A percentile compares a stretch with the other conserved stretches of the same genome.
phyloP scores from a whole-genome alignment of 768 basidiomycete genomes.

The Hydnomerulius pinastri region DNA sequence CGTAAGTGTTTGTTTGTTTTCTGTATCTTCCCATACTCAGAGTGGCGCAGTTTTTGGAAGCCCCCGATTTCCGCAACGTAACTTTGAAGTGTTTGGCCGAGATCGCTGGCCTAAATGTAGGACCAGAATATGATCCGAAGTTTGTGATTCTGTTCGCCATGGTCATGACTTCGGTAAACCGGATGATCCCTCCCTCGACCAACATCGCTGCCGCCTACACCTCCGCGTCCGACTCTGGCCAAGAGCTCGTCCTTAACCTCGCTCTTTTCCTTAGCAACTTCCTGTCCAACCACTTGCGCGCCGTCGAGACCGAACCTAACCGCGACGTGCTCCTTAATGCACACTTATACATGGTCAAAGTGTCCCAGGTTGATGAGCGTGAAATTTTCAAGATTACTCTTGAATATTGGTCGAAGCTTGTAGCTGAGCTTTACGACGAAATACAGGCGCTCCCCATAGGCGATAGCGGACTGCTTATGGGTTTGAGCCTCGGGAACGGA shows the following conservation, averaged over 20 bases:
- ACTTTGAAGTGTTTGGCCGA: slow-evolving; percentile 96
- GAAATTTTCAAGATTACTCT: slow-evolving; percentile 99
- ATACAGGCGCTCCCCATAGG: slow-evolving; percentile 90
- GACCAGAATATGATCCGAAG: slow-evolving; percentile 96
- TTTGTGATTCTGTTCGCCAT: slow-evolving; percentile 97
- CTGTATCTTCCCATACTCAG: slow-evolving; percentile 13
- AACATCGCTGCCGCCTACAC: slow-evolving; percentile 93
- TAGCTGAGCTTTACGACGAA: slow-evolving; percentile 96
- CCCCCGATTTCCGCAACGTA: slow-evolving; percentile 95
- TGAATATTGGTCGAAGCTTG: slow-evolving; percentile 97
- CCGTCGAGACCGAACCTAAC: slow-evolving; percentile 89
- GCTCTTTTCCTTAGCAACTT: slow-evolving; percentile 98
- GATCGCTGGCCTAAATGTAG: slow-evolving; percentile 92
- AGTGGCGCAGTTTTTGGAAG: slow-evolving; percentile 82
- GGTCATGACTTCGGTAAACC: slow-evolving; percentile 97
- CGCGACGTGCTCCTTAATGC: slow-evolving; percentile 95
- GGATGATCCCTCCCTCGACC: slow-evolving; percentile 94
- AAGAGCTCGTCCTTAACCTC: slow-evolving; percentile 96
- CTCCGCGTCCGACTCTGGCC: slow-evolving; percentile 87
- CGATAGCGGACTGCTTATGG: slow-evolving; percentile 85
- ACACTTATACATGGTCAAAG: slow-evolving; percentile 97
- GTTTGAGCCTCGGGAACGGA: slow-evolving; percentile 72
- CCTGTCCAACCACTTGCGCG: slow-evolving; percentile 87
- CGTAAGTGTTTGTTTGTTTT: slow-evolving; percentile 49
- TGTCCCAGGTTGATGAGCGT: slow-evolving; percentile 96